Evolutionary conservation across 2,329 filamentous ascomycete species (phyloP).

Genomic region (Penicillium capsulatum): DNA sequence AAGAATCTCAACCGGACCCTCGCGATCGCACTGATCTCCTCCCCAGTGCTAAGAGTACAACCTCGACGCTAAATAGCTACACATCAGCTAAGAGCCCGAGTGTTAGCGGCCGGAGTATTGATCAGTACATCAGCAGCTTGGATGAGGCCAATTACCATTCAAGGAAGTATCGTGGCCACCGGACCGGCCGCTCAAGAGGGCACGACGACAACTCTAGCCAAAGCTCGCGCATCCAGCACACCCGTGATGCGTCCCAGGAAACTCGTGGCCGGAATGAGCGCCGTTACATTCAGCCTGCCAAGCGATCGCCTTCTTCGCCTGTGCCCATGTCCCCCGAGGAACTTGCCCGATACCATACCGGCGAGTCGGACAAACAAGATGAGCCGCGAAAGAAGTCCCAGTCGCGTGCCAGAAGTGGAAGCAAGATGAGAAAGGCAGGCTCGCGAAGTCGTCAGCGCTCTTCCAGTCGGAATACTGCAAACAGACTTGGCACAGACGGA

Average conservation of each 20-base stretch:
- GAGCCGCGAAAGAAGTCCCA: constrained; percentile 34
- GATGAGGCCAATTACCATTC: constrained; percentile 68
- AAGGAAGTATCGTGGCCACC: constrained; percentile 46
- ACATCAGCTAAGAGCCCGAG: constrained; percentile 53
- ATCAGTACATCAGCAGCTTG: constrained; percentile 82
- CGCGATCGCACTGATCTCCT: constrained; percentile 53
- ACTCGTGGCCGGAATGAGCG: constrained; percentile 60
- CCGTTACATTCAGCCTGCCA: constrained; percentile 68
- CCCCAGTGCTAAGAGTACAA: constrained; percentile 40
- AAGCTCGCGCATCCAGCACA: constrained; percentile 47
- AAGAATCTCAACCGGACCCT: constrained; percentile 48
- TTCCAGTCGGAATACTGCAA: constrained; percentile 41
- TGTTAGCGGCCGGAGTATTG: constrained; percentile 62
- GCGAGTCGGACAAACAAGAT: constrained; percentile 44
- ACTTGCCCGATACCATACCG: constrained; percentile 46
- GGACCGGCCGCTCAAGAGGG: constrained; percentile 51
- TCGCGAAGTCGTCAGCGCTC: constrained; percentile 38
- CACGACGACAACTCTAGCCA: constrained; percentile 45
- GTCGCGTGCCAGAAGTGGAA: constrained; percentile 34
- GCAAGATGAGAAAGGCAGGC: constrained; percentile 51
- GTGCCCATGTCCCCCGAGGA: constrained; percentile 94
- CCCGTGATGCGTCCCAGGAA: constrained; percentile 63
- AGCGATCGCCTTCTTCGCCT: constrained; percentile 85
- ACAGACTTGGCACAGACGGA: constrained; percentile 25
- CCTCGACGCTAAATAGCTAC: constrained; percentile 45